phyloP scores from a whole-genome alignment of 805 yeast species.

The Barnettozyma wickerhamii region DNA sequence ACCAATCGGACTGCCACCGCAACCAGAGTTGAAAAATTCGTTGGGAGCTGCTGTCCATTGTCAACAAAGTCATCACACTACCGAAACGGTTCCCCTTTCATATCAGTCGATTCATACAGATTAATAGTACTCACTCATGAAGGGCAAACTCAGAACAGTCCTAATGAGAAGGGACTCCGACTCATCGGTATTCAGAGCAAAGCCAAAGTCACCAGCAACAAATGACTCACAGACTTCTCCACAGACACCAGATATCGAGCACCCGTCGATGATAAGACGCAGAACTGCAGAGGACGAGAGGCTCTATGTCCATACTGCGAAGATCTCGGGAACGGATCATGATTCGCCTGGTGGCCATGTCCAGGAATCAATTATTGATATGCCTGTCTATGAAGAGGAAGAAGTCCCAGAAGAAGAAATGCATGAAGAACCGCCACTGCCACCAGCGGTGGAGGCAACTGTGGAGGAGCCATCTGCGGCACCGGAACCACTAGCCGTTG shows the following conservation, averaged over 20 bases:
- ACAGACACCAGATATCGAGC: neutral
- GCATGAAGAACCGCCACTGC: too few relatives aligned
- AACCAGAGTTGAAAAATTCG: neutral
- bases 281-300: neutral
- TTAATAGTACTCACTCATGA: too few relatives aligned
- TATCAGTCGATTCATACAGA: too few relatives aligned
- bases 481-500: neutral
- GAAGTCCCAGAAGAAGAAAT: too few relatives aligned
- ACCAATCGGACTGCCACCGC: neutral
- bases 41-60: too few relatives aligned
- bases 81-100: too few relatives aligned
- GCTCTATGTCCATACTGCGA: neutral
- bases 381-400: too few relatives aligned
- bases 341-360: neutral
- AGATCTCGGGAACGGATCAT: neutral
- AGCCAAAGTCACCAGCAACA: neutral
- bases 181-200: neutral
- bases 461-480: neutral
- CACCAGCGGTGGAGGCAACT: too few relatives aligned
- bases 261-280: neutral
- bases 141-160: neutral
- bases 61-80: too few relatives aligned
- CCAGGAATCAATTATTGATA: neutral
- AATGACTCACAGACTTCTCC: neutral
- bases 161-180: constrained; percentile 2